Evolutionary conservation across 2,329 filamentous ascomycete species (phyloP), one percentile per base, ranked within the genome.

Genomic region (Exophiala sideris): DNA sequence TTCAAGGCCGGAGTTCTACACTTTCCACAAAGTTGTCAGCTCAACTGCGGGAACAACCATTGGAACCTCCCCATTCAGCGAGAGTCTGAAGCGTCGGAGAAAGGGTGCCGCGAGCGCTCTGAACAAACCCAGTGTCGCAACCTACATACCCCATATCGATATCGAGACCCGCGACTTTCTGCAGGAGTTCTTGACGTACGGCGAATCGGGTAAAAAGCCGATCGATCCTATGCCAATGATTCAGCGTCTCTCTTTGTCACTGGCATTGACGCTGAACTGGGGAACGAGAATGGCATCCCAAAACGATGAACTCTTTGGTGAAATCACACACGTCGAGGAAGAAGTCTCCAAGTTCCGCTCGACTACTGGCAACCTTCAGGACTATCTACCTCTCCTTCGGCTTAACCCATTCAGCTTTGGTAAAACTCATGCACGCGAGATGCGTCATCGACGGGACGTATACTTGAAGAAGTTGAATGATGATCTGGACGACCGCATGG

Each of bases 151-250:
- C 0, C 81, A 85, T 60, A 71, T 87, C 1, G 82, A 87, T 46
- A 65, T 83, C 5, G 84, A 87, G 67, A 82, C 81, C 1, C 79
- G 79, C 16, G 79, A 82, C 48, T 87, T 87, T 49, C 72, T 87
- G 45, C 76, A 76, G 41, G 85, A 87, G 55, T 76, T 84, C 0
- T 73, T 81, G 53, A 73, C 76, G 16, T 80, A 84, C 56, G 84
- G 84, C 2, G 70, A 78, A 5, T 75, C 72, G 1, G 84, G 84
- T 0, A 68, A 69, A 1, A 70, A 70, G 1, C 74, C 80, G 0
- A 77, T 86, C 0, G 81, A 87, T 52, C 83, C 84, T 0, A 83
- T 86, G 81, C 81, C 83, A 0, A 83, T 85, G 79, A 85, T 87
- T 42, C 84, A 86, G 62, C 79, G 84, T 0, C 73, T 87, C 0